Evolutionary conservation across 192 early-diverging fungal genomes (phyloP).

Genomic region (Haplosporangium gracile): DNA sequence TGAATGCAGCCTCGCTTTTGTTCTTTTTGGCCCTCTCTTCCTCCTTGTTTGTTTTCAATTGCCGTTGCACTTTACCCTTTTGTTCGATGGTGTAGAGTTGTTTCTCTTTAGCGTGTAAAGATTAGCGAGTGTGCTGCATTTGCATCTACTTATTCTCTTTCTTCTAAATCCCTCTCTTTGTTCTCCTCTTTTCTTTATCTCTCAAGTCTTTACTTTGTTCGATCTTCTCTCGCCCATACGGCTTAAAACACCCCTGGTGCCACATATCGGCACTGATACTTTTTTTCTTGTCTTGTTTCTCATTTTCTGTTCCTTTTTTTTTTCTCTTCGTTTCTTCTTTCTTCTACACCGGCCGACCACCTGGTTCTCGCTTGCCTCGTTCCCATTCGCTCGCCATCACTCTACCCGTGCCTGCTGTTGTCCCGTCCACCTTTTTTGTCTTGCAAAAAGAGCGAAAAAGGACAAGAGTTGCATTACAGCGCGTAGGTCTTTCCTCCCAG

Average conservation of each 20-base stretch:
- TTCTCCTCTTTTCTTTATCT: not conserved
- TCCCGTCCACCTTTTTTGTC: not conserved
- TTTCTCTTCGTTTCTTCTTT: not conserved
- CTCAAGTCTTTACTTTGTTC: not conserved
- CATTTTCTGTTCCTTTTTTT: not conserved
- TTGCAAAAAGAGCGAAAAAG: not conserved
- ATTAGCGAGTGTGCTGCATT: not conserved
- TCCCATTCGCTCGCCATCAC: not conserved
- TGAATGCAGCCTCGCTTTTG: not conserved
- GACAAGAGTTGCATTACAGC: not conserved
- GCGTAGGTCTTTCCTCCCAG: not conserved
- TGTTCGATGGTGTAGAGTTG: not conserved
- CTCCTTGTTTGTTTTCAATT: not conserved
- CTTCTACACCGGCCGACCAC: not conserved
- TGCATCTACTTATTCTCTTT: not conserved
- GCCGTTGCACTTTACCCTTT: not conserved
- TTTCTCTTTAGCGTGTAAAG: not conserved
- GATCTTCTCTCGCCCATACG: too few species aligned
- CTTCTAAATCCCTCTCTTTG: not conserved
- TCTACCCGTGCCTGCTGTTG: not conserved
- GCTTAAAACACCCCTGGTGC: not conserved
- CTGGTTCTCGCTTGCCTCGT: not conserved
- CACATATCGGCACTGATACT: not conserved
- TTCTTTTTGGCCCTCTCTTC: not conserved
- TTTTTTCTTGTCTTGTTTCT: not conserved